Percentiles rank a stretch among this genome's conserved stretches.
Conservation (phyloP, 495 filamentous ascomycete species). For the Rusavskia elegans region DNA sequence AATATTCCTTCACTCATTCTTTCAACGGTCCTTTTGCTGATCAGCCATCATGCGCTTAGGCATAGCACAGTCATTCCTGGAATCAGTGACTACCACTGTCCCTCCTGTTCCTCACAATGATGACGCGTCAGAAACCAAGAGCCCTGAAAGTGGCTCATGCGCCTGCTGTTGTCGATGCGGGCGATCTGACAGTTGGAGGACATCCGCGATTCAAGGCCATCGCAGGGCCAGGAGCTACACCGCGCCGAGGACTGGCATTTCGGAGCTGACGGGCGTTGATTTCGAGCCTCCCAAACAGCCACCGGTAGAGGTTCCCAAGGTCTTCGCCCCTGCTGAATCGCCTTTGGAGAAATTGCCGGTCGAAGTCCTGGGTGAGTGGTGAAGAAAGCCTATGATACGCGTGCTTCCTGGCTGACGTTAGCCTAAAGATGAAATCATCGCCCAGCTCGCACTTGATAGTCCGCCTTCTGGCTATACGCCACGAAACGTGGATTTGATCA, state of each 20-base stretch:
- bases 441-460: slow-evolving; percentile 55
- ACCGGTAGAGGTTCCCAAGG: slow-evolving; percentile 12
- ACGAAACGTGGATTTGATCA: slow-evolving; percentile 70
- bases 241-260: slow-evolving; percentile 39
- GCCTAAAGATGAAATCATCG: slow-evolving; percentile 56
- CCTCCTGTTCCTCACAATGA: slow-evolving; percentile 29
- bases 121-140: slow-evolving; percentile 26
- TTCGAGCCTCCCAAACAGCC: slow-evolving; percentile 28
- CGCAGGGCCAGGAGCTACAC: slow-evolving; percentile 58
- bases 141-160: slow-evolving; percentile 16
- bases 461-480: slow-evolving; percentile 64
- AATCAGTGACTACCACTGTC: slow-evolving; percentile 40
- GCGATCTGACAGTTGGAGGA: slow-evolving; percentile 54
- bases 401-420: slow-evolving; percentile 1
- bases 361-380: slow-evolving; percentile 54
- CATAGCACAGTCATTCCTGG: slow-evolving; percentile 58
- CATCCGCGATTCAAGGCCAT: slow-evolving; percentile 44
- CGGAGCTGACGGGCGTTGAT: slow-evolving; percentile 32
- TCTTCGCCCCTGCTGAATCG: slow-evolving; percentile 17
- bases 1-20: slow-evolving; percentile 3
- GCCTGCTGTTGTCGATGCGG: slow-evolving; percentile 58
- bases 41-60: slow-evolving; percentile 20
- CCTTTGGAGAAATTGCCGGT: slow-evolving; percentile 51
- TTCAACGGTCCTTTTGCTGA: slow-evolving; percentile 9
- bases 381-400: background rate